phyloP scores from a whole-genome alignment of 306 rosid species.

The Geum urbanum region DNA sequence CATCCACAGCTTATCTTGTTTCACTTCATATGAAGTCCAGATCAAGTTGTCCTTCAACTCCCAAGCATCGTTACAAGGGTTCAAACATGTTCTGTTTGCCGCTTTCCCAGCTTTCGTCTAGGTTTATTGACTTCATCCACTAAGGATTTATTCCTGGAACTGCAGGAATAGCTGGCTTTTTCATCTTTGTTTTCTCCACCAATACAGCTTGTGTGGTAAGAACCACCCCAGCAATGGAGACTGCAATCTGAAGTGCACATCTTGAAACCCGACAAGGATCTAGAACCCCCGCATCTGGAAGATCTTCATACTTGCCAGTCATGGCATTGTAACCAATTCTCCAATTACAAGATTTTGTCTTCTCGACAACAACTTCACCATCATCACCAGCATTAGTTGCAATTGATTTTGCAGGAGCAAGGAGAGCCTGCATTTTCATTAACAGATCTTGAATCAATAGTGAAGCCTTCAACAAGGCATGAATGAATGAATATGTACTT shows the following conservation, averaged over 20 bases:
- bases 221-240: constrained; percentile 71
- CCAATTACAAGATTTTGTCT: constrained; percentile 65
- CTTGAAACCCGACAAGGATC: constrained; percentile 91
- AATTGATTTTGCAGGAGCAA: constrained; percentile 82
- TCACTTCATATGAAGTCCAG: constrained; percentile 9
- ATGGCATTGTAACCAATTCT: constrained; percentile 79
- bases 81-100: background rate
- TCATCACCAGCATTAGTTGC: constrained; percentile 83
- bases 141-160: constrained; percentile 75
- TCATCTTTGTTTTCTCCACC: constrained; percentile 65
- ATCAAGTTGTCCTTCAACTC: constrained; percentile 8
- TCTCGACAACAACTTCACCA: constrained; percentile 81
- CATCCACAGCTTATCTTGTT: background rate
- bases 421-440: constrained; percentile 60
- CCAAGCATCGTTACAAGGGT: background rate
- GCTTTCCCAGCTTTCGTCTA: constrained; percentile 6
- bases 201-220: constrained; percentile 82
- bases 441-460: constrained; percentile 14
- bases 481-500: background rate
- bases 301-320: constrained; percentile 78
- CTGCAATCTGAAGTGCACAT: constrained; percentile 91
- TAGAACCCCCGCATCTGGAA: constrained; percentile 66
- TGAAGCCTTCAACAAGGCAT: constrained; percentile 16
- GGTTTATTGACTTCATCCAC: constrained; percentile 1
- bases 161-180: constrained; percentile 54